Conservation (phyloP, 306 rosid genomes). For the Oxytropis ochrocephala region DNA sequence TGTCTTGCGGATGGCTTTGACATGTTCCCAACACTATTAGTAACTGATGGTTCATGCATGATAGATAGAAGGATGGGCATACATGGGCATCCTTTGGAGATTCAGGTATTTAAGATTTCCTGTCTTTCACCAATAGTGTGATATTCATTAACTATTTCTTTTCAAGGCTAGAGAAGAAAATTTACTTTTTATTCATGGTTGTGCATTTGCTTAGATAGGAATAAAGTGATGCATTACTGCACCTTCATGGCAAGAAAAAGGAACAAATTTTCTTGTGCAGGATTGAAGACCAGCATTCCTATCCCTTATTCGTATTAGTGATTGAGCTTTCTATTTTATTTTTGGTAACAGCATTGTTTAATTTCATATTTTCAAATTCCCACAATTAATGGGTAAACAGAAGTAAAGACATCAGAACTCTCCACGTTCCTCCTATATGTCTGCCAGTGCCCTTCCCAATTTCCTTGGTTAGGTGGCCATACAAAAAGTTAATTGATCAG, state of each 20-base stretch:
- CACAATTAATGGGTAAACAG: not conserved
- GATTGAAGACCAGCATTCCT: not conserved
- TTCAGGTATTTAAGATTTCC: conserved; percentile 47
- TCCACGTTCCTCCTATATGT: not conserved
- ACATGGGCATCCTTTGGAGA: conserved; percentile 90
- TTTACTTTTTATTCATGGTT: not conserved
- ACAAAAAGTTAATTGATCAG: not conserved
- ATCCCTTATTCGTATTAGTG: not conserved
- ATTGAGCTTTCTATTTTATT: conserved; percentile 1
- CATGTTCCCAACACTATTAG: conserved; percentile 83
- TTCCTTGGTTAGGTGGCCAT: not conserved
- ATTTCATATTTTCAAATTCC: not conserved
- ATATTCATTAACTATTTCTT: not conserved
- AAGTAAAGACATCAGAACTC: not conserved
- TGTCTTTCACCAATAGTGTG: not conserved
- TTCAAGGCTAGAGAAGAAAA: conserved; percentile 1
- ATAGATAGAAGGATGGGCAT: conserved; percentile 93
- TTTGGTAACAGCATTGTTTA: not conserved
- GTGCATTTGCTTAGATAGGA: conserved; percentile 5
- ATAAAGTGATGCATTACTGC: not conserved
- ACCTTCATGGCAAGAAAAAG: not conserved
- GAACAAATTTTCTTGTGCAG: not conserved
- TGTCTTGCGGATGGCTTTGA: conserved; percentile 93
- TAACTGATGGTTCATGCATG: conserved; percentile 90
- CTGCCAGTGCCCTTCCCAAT: not conserved